Conservation (phyloP, 176 grass and related monocot species). For the Canna indica region DNA sequence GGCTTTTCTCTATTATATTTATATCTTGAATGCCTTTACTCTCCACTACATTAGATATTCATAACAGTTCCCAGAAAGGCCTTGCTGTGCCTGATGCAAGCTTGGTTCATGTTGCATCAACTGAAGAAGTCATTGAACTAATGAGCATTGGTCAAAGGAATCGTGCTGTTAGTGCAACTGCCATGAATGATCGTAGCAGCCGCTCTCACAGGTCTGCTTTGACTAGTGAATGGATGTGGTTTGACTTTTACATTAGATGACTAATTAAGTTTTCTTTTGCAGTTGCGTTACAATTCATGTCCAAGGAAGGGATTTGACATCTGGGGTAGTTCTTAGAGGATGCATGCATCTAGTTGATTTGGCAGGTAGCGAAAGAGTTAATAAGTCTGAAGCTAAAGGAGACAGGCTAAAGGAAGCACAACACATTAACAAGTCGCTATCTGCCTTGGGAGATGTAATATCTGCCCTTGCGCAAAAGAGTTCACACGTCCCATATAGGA, state of each 20-base stretch:
- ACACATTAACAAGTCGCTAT: slow-evolving; percentile 18
- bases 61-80: slow-evolving; percentile 92
- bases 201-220: slow-evolving; percentile 77
- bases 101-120: slow-evolving; percentile 65
- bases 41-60: slow-evolving; percentile 74
- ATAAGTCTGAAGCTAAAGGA: slow-evolving; percentile 15
- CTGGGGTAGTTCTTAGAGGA: slow-evolving; percentile 12
- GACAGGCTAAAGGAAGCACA: slow-evolving; percentile 22
- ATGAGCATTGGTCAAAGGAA: slow-evolving; percentile 92
- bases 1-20: background rate
- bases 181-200: slow-evolving; percentile 91
- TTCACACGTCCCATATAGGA: slow-evolving; percentile 17
- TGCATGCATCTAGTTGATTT: slow-evolving; percentile 23
- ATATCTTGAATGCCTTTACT: slow-evolving; percentile 49
- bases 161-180: slow-evolving; percentile 77
- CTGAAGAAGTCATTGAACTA: slow-evolving; percentile 76
- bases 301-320: slow-evolving; percentile 13
- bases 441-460: slow-evolving; percentile 25
- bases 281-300: slow-evolving; percentile 24
- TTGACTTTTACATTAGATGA: background rate
- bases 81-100: slow-evolving; percentile 87
- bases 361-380: slow-evolving; percentile 21
- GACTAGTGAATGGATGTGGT: background rate
- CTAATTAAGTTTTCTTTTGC: background rate
- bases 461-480: slow-evolving; percentile 21